phyloP scores from a whole-genome alignment of 768 basidiomycete genomes.

The Hirschioporus abietinus region DNA sequence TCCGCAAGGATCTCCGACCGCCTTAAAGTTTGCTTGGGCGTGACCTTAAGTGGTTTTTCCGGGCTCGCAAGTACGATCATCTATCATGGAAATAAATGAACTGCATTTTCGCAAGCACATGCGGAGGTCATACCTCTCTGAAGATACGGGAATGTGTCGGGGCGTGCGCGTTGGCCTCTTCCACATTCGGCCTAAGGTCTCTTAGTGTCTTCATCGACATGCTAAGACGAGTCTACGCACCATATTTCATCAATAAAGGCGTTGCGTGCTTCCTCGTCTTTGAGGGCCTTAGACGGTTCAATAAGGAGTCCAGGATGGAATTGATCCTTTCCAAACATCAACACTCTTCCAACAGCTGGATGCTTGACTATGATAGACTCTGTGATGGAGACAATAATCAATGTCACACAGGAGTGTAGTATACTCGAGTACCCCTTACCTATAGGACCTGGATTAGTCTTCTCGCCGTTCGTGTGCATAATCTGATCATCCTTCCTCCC shows the following conservation, averaged over 20 bases:
- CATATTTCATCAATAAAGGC: slow-evolving; percentile 2
- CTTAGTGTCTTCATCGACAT: background rate
- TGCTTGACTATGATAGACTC: slow-evolving; percentile 14
- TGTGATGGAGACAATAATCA: slow-evolving; percentile 9
- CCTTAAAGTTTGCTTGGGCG: background rate
- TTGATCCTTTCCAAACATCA: slow-evolving; percentile 14
- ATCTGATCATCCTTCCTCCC: slow-evolving; percentile 45
- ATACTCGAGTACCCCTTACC: slow-evolving; percentile 4
- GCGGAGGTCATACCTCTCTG: slow-evolving; percentile 2
- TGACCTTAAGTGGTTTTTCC: slow-evolving; percentile 1
- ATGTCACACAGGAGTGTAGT: background rate
- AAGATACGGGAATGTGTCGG: slow-evolving; percentile 13
- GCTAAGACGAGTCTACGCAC: background rate
- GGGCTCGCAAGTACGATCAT: slow-evolving; percentile 12
- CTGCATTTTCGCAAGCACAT: too few relatives aligned
- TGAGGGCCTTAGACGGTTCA: slow-evolving; percentile 20
- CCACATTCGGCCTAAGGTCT: background rate
- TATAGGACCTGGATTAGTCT: slow-evolving; percentile 17
- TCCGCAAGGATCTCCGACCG: background rate
- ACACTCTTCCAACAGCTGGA: slow-evolving; percentile 12
- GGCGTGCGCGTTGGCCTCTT: slow-evolving; percentile 10
- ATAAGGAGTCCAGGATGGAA: slow-evolving; percentile 16
- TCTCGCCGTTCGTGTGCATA: slow-evolving; percentile 37
- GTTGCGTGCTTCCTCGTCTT: background rate
- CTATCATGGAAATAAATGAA: background rate